These are phyloP conservation scores for Sesbania bispinosa DNA, from an alignment of 306 rosid species.

Conservation along the genomic window DNA sequence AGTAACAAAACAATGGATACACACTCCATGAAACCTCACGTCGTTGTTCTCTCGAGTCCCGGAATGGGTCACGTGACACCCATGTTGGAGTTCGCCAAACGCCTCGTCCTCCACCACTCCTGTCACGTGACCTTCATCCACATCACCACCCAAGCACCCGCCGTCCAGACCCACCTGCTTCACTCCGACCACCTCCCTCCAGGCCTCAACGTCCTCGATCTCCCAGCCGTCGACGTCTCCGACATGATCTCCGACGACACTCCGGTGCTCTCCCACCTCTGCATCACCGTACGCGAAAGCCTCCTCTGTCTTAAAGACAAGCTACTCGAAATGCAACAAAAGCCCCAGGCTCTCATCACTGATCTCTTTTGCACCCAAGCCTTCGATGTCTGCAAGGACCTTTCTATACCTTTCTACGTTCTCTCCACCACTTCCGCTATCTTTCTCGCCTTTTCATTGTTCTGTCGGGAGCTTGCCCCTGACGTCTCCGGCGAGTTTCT, in stretches of 20 bases:
- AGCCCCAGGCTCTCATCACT: slow-evolving; percentile 36
- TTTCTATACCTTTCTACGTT: slow-evolving; percentile 34
- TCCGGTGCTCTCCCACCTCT: slow-evolving; percentile 3
- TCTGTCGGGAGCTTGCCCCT: slow-evolving; percentile 28
- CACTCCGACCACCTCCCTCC: slow-evolving; percentile 29
- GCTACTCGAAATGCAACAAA: slow-evolving; percentile 14
- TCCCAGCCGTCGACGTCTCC: slow-evolving; percentile 22
- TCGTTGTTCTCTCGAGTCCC: slow-evolving; percentile 38
- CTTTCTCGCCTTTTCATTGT: slow-evolving; percentile 32
- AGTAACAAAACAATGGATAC: no score
- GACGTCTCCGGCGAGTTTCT: slow-evolving; percentile 33
- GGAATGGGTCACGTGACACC: slow-evolving; percentile 55
- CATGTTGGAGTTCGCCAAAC: slow-evolving; percentile 32
- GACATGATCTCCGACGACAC: background rate
- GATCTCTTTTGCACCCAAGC: slow-evolving; percentile 44
- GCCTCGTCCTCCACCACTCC: slow-evolving; percentile 32
- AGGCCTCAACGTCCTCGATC: slow-evolving; percentile 25
- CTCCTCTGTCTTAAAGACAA: slow-evolving; percentile 22
- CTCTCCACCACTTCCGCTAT: slow-evolving; percentile 37
- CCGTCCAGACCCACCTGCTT: slow-evolving; percentile 32
- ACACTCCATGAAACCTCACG: background rate
- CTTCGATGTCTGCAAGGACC: slow-evolving; percentile 25
- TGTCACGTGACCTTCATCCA: slow-evolving; percentile 45
- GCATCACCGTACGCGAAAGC: slow-evolving; percentile 24
- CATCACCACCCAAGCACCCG: slow-evolving; percentile 44